phyloP scores from a whole-genome alignment of 2,329 filamentous ascomycete genomes.

The Neofusicoccum ribis region DNA sequence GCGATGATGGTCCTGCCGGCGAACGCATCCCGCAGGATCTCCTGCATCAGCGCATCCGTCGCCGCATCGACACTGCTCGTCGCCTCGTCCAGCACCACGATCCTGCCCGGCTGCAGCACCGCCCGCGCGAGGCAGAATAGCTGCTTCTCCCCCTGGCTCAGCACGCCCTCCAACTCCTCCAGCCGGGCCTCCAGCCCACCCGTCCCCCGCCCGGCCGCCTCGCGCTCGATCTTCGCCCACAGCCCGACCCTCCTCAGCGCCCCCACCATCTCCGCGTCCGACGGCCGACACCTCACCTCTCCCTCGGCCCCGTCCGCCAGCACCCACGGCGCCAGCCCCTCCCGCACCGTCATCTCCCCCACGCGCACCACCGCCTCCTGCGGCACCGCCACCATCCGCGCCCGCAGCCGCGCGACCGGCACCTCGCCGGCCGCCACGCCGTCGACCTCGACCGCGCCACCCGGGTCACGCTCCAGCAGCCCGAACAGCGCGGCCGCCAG shows the following conservation, averaged over 20 bases:
- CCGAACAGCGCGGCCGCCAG: too few species aligned
- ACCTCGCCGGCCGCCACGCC: too few species aligned
- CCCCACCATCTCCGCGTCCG: constrained; percentile 22
- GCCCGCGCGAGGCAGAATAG: constrained; percentile 64
- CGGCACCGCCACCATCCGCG: too few species aligned
- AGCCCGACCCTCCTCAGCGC: constrained; percentile 25
- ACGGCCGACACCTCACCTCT: not conserved
- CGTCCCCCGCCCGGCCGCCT: not conserved
- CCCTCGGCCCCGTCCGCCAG: too few species aligned
- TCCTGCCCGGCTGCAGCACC: constrained; percentile 44
- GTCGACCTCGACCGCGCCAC: too few species aligned
- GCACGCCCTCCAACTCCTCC: constrained; percentile 23
- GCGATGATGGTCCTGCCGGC: constrained; percentile 59
- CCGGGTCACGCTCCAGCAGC: too few species aligned
- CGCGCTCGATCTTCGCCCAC: constrained; percentile 22
- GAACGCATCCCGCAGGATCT: constrained; percentile 56
- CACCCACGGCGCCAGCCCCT: too few species aligned
- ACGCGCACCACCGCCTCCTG: too few species aligned
- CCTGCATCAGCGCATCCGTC: constrained; percentile 60
- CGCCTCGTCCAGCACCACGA: constrained; percentile 37
- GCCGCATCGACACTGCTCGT: constrained; percentile 32
- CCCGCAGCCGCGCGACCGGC: too few species aligned
- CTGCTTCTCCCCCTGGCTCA: constrained; percentile 58
- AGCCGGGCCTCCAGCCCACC: constrained; percentile 20
- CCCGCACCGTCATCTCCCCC: too few species aligned